Conservation (phyloP, 1,284 basidiomycete species). For the Paramarasmius palmivorus region DNA sequence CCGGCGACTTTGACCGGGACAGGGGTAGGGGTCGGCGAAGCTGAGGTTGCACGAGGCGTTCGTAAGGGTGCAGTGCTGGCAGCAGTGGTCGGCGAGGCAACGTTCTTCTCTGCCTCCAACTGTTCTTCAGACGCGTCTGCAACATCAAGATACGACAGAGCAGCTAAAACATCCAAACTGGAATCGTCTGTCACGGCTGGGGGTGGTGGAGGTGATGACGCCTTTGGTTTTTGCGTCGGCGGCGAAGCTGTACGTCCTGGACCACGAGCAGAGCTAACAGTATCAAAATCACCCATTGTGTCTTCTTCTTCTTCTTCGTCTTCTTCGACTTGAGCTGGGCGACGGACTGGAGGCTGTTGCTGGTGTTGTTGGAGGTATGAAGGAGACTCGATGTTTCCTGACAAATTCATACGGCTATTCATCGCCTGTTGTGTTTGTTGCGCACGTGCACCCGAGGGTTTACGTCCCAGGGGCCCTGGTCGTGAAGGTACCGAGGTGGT, state of each 20-base stretch:
- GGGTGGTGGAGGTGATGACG: neutral
- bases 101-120: neutral
- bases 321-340: slow-evolving; percentile 6
- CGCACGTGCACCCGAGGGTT: slow-evolving; percentile 87
- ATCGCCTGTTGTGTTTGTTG: slow-evolving; percentile 35
- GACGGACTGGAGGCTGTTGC: slow-evolving; percentile 2
- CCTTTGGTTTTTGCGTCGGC: neutral
- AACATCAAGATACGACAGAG: slow-evolving; percentile 3
- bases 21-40: neutral
- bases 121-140: neutral
- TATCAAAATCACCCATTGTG: neutral
- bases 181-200: neutral
- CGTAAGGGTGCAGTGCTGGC: neutral
- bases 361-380: slow-evolving; percentile 7
- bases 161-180: slow-evolving; percentile 1
- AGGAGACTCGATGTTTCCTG: slow-evolving; percentile 3
- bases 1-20: neutral
- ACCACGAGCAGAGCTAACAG: neutral
- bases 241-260: neutral
- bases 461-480: slow-evolving; percentile 51
- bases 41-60: slow-evolving; percentile 1
- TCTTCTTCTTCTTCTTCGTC: slow-evolving; percentile 16
- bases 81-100: neutral
- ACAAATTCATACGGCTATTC: neutral
- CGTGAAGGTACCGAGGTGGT: slow-evolving; percentile 30